A percentile compares a stretch with the other conserved stretches of the same genome.
phyloP scores from a whole-genome alignment of 2,329 filamentous ascomycete genomes.

The Penicillium capsulatum region DNA sequence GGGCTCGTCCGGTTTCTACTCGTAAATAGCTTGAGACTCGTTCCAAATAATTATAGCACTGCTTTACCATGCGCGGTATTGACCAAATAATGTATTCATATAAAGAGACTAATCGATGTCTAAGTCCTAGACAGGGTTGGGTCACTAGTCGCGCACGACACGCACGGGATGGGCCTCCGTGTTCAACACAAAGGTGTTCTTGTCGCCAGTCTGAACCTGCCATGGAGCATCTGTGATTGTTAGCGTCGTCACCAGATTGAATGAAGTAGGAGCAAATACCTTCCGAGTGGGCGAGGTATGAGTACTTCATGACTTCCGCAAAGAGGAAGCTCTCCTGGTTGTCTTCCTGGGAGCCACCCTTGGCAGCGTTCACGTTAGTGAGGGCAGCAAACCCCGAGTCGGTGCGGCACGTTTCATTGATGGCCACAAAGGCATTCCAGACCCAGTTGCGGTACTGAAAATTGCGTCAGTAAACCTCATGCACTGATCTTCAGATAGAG shows the following conservation, averaged over 20 bases:
- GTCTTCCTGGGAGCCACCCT: constrained; percentile 61
- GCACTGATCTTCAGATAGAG: neutral
- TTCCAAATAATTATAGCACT: too few species aligned
- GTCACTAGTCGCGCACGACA: constrained; percentile 11
- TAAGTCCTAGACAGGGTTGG: constrained; percentile 2
- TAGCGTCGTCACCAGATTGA: constrained; percentile 2
- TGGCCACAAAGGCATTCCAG: constrained; percentile 70
- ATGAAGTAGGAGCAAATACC: constrained; percentile 22
- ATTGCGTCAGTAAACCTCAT: constrained; percentile 7
- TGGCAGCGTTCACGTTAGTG: constrained; percentile 58
- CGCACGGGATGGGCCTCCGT: constrained; percentile 59
- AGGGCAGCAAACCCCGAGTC: constrained; percentile 66
- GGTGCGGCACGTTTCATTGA: constrained; percentile 60
- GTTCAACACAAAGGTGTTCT: constrained; percentile 59
- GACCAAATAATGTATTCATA: too few species aligned
- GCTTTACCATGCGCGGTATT: too few species aligned
- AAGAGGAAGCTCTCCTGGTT: constrained; percentile 86
- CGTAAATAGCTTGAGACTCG: too few species aligned
- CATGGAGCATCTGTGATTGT: constrained; percentile 52
- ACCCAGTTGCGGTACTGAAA: constrained; percentile 73
- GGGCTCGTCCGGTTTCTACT: too few species aligned
- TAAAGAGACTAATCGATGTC: constrained; percentile 1
- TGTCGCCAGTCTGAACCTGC: constrained; percentile 49
- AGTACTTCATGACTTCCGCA: constrained; percentile 82
- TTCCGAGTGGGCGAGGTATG: constrained; percentile 63